Evolutionary conservation across 139 green algal species (phyloP), one percentile per base, ranked within the genome.

Genomic region (Picochlorum costavermella): DNA sequence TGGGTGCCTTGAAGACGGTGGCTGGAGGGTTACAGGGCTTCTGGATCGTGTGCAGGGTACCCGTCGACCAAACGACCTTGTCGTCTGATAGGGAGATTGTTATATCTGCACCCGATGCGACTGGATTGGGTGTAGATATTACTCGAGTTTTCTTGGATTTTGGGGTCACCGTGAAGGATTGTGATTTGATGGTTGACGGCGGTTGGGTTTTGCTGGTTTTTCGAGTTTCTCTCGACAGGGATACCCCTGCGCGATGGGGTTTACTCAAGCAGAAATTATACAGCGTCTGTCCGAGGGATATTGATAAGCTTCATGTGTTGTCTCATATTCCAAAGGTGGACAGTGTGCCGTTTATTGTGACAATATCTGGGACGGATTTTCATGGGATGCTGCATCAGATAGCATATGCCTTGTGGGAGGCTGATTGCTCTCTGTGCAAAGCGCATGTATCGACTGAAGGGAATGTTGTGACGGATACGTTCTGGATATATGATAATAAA

Each of bases 401-500:
- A 31, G 79, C 75, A 29, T 72, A 89, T 49, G 72, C 70, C 37
- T 63, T 92, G 55, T 88, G 78, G 82, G 82, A 91, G 40, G 46
- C 44, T 23, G 68, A 76, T 50, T 57, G 44, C 8, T 67, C 69
- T 25, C 64, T 75, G 46, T 28, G n/a, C 13, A 66, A 55, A 23
- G 60, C 60, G 4, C 33, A 25, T 55, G 36, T 66, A n/a, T n/a
- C 12, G 20, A 59, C 50, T 17, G 77, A 78, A 28, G 65, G 69
- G 25, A 73, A 74, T 53, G 63, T 76, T 29, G 85, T 88, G 13
- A 46, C 78, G 13, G 86, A 92, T 72, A 58, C 88, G 26, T 92
- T 92, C 50, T 92, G 82, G 73, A 43, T 92, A 25, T 86, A 69
- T 30, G 84, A 88, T 59, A 77, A 88, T 57, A 64, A 64, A 61